Percentiles rank a stretch among this genome's conserved stretches.
phyloP scores from a whole-genome alignment of 1,139 yeast genomes.

The Nematodospora anomalae region DNA sequence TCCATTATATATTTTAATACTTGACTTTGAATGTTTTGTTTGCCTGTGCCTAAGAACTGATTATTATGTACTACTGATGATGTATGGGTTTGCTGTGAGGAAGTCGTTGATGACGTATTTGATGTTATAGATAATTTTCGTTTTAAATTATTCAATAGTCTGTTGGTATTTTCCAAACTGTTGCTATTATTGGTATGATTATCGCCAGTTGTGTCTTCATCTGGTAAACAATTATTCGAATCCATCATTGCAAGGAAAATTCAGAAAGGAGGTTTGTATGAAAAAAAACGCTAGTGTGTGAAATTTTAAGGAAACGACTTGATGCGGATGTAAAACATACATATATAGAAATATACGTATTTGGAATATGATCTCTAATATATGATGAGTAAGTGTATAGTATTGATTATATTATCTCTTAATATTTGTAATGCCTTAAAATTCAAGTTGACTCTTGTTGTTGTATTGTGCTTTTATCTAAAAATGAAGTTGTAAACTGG shows the following conservation, averaged over 20 bases:
- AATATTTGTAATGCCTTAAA: too few relatives aligned
- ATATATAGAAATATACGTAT: too few relatives aligned
- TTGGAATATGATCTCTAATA: too few relatives aligned
- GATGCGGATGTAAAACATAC: too few relatives aligned
- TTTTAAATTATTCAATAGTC: constrained; percentile 29
- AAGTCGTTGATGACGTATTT: constrained; percentile 19
- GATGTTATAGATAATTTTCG: constrained; percentile 31
- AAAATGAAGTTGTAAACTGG: too few relatives aligned
- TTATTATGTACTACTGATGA: constrained; percentile 35
- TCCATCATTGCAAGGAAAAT: not conserved
- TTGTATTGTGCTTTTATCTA: too few relatives aligned
- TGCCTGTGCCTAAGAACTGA: constrained; percentile 29
- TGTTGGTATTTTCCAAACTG: constrained; percentile 26
- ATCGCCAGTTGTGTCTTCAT: not conserved
- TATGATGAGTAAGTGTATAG: too few relatives aligned
- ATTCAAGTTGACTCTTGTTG: too few relatives aligned
- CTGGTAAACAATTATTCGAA: not conserved
- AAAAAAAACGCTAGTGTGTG: too few relatives aligned
- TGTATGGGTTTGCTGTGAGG: constrained; percentile 20
- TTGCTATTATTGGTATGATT: constrained; percentile 6
- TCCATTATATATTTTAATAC: constrained; percentile 31
- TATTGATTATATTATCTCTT: too few relatives aligned
- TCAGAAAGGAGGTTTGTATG: not conserved
- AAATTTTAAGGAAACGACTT: too few relatives aligned
- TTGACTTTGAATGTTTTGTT: constrained; percentile 29